A percentile compares a stretch with the other conserved stretches of the same genome.
phyloP scores from a whole-genome alignment of 208 protist genomes.

The Endotrypanum monterogeii region DNA sequence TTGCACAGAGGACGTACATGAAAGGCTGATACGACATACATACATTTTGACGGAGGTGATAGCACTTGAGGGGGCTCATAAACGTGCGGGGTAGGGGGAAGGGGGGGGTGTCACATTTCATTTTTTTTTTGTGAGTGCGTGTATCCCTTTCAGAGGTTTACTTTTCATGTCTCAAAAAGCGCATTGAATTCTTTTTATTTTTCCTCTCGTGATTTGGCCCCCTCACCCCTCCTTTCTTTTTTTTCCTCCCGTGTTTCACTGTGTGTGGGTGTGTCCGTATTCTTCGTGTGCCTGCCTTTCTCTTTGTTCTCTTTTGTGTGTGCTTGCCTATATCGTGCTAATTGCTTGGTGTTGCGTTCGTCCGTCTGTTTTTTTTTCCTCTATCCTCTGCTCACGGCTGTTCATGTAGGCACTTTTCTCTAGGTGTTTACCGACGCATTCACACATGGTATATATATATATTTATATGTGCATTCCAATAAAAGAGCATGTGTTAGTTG shows the following conservation, averaged over 20 bases:
- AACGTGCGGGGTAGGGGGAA: too few relatives aligned
- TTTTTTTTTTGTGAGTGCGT: background rate
- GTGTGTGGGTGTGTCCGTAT: background rate
- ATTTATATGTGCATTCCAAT: background rate
- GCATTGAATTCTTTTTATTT: background rate
- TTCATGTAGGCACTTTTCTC: background rate
- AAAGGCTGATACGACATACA: background rate
- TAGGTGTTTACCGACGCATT: background rate
- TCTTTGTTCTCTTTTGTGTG: background rate
- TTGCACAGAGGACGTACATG: background rate
- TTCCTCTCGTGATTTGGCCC: background rate
- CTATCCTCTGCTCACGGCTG: background rate
- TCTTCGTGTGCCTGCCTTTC: background rate
- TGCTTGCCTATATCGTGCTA: background rate
- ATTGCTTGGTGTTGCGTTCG: slow-evolving; percentile 1
- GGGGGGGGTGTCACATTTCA: too few relatives aligned
- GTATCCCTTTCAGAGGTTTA: too few relatives aligned
- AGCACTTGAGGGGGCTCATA: background rate
- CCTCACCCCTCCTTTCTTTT: background rate
- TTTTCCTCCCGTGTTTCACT: too few relatives aligned
- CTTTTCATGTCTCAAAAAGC: too few relatives aligned
- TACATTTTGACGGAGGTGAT: background rate
- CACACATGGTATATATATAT: slow-evolving; percentile 1
- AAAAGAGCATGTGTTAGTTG: background rate
- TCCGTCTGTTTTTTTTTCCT: background rate